Percentiles rank a stretch among this genome's conserved stretches.
These are phyloP conservation scores for Periconia sp. DNA, from an alignment of 2,329 filamentous ascomycete genomes.

Conservation along the genomic window DNA sequence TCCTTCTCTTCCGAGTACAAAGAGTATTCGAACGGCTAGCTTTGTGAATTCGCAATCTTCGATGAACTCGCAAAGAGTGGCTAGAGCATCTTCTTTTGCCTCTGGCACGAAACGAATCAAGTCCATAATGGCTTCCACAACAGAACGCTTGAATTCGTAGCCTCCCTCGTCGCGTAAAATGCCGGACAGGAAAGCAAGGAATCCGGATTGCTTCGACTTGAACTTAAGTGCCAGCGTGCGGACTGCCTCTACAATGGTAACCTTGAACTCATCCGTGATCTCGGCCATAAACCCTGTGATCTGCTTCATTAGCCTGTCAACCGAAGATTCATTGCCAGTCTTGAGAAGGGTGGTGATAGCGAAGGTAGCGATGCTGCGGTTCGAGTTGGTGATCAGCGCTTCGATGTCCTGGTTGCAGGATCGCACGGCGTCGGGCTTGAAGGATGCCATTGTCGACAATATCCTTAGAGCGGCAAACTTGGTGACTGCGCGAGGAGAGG, in stretches of 20 bases:
- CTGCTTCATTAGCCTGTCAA: constrained; percentile 97
- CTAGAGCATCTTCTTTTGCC: constrained; percentile 78
- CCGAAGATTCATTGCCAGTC: constrained; percentile 96
- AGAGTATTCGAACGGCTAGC: constrained; percentile 90
- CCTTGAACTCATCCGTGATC: constrained; percentile 99
- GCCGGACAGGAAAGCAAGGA: constrained; percentile 97
- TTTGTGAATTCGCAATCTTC: constrained; percentile 99
- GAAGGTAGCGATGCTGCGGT: constrained; percentile 96
- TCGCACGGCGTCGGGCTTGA: constrained; percentile 92
- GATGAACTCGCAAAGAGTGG: constrained; percentile 97
- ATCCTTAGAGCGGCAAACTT: constrained; percentile 98
- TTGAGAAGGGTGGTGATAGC: constrained; percentile 97
- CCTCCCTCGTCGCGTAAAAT: constrained; percentile 96
- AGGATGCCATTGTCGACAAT: constrained; percentile 92
- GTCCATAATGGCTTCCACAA: constrained; percentile 99
- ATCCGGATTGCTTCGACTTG: constrained; percentile 95
- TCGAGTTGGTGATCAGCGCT: constrained; percentile 93
- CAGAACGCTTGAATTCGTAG: constrained; percentile 96
- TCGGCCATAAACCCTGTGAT: constrained; percentile 98
- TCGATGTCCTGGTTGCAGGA: constrained; percentile 98
- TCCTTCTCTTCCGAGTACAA: constrained; percentile 91
- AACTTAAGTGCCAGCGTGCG: constrained; percentile 97
- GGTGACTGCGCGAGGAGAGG: constrained; percentile 91
- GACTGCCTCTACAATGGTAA: constrained; percentile 99
- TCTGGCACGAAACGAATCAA: constrained; percentile 98